Conservation (phyloP, 345 rosid genomes). For the Populus alba region DNA sequence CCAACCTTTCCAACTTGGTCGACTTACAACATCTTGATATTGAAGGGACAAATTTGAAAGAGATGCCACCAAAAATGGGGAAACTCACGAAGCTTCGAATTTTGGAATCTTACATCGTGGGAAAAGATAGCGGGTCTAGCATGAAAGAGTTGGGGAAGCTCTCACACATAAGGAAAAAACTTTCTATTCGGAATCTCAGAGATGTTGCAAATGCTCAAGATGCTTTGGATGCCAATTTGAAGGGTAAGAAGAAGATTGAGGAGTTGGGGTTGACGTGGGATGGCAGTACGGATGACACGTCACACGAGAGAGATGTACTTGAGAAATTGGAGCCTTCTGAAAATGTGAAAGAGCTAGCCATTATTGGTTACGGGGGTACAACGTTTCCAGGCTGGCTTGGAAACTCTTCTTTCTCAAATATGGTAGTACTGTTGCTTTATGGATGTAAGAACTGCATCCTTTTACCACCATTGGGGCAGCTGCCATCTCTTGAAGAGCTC, state of each 20-base stretch:
- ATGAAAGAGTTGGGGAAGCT: not conserved
- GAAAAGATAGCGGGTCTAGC: not conserved
- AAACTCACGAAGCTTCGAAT: not conserved
- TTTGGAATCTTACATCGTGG: not conserved
- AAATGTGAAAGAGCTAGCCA: not conserved
- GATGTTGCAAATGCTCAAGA: not conserved
- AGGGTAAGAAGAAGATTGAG: not conserved
- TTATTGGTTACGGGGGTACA: not conserved
- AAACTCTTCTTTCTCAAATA: not conserved
- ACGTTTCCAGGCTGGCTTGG: constrained; percentile 8
- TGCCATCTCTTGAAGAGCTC: not conserved
- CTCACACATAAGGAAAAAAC: not conserved
- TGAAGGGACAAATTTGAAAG: not conserved
- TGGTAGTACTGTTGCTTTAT: not conserved
- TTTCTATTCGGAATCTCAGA: not conserved
- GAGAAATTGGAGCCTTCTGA: not conserved
- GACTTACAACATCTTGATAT: constrained; percentile 1
- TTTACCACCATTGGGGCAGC: constrained; percentile 13
- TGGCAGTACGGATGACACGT: not conserved
- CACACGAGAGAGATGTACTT: not conserved
- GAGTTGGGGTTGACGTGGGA: not conserved
- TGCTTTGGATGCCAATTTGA: not conserved
- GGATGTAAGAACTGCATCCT: not conserved
- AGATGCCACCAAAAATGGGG: not conserved
- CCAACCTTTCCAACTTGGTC: not conserved